Conservation (phyloP, 176 grass and related monocot species). For the Thinopyrum elongatum region DNA sequence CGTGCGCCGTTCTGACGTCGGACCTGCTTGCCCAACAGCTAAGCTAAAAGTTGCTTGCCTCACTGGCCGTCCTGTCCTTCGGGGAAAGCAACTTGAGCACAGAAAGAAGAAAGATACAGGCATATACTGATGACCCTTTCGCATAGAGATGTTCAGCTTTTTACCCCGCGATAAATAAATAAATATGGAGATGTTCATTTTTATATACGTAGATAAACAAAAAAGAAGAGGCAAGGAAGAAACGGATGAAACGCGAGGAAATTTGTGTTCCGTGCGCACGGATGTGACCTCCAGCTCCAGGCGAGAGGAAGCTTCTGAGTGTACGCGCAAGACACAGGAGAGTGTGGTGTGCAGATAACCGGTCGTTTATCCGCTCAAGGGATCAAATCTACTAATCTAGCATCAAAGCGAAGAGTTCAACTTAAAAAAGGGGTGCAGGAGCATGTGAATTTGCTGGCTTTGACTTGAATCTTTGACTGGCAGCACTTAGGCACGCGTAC, state of each 20-base stretch:
- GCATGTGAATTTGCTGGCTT: neutral
- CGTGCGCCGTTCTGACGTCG: neutral
- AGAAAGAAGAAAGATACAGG: neutral
- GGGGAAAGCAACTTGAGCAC: neutral
- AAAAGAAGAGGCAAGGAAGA: neutral
- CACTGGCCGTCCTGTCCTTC: neutral
- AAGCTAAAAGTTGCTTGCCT: neutral
- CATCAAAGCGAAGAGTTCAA: neutral
- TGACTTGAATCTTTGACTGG: neutral
- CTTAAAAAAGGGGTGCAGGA: neutral
- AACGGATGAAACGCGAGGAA: neutral
- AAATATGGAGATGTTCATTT: too few relatives aligned
- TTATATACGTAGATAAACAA: neutral
- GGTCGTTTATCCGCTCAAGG: neutral
- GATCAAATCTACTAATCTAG: neutral
- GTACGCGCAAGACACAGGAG: neutral
- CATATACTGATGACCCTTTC: neutral
- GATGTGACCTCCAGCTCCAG: neutral
- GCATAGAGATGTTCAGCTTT: too few relatives aligned
- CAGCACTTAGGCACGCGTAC: too few relatives aligned
- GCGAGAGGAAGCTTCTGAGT: slow-evolving; percentile 27
- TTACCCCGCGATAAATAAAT: too few relatives aligned
- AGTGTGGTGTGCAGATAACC: neutral
- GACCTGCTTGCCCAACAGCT: neutral
- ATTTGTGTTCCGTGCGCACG: neutral